Percentiles rank a stretch among this genome's conserved stretches.
These are phyloP conservation scores for Sordariomycetes sp. DNA, from an alignment of 2,329 filamentous ascomycete species.

Conservation along the genomic window DNA sequence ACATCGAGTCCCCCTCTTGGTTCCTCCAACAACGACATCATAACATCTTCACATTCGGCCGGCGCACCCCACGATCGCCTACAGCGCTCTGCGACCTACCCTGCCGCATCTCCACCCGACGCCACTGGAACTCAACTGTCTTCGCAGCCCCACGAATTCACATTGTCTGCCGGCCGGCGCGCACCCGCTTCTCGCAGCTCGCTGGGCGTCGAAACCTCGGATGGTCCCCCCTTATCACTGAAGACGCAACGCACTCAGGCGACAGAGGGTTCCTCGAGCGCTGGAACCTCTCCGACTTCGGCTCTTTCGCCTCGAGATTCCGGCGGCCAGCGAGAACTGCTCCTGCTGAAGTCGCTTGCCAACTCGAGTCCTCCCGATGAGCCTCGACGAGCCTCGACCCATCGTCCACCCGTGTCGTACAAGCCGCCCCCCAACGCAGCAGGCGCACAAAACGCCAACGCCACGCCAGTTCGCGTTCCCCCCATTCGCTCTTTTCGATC, in stretches of 20 bases:
- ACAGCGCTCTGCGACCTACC: slow-evolving; percentile 2
- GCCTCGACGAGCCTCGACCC: slow-evolving; percentile 25
- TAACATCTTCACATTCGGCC: background rate
- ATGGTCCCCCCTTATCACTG: slow-evolving; percentile 19
- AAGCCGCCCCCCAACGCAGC: slow-evolving; percentile 25
- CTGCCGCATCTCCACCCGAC: background rate
- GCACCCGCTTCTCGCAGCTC: slow-evolving; percentile 27
- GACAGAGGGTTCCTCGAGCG: slow-evolving; percentile 6
- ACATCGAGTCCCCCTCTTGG: slow-evolving; percentile 2
- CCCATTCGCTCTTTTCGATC: slow-evolving; percentile 49
- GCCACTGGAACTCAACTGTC: slow-evolving; percentile 8
- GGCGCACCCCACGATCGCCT: slow-evolving; percentile 1
- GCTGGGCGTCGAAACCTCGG: slow-evolving; percentile 20
- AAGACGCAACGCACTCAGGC: slow-evolving; percentile 22
- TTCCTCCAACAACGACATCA: slow-evolving; percentile 3
- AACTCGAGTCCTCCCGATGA: slow-evolving; percentile 31
- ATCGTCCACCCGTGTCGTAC: slow-evolving; percentile 41
- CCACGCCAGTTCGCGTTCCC: slow-evolving; percentile 33
- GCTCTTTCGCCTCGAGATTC: slow-evolving; percentile 4
- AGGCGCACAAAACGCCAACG: slow-evolving; percentile 8
- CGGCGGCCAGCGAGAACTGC: slow-evolving; percentile 32
- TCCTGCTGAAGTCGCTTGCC: slow-evolving; percentile 33
- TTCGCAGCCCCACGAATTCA: slow-evolving; percentile 14
- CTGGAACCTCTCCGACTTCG: slow-evolving; percentile 1
- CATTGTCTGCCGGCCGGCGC: slow-evolving; percentile 25